Percentiles rank a stretch among this genome's conserved stretches.
phyloP scores from a whole-genome alignment of 345 rosid genomes.

The Leavenworthia alabamica region DNA sequence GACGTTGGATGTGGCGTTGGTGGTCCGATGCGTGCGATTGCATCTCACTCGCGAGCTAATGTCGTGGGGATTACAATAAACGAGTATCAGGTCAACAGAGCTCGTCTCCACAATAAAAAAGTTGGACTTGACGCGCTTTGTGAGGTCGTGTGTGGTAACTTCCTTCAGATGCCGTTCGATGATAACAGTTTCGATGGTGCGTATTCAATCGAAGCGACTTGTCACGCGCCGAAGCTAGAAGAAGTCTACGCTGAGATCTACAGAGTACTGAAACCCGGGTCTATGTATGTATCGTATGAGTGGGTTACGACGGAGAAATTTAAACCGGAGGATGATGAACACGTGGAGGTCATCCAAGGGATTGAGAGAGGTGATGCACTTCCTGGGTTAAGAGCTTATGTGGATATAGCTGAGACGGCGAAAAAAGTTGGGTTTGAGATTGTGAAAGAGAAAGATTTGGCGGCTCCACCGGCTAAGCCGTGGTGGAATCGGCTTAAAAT shows the following conservation, averaged over 20 bases:
- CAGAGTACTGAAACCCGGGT: conserved; percentile 82
- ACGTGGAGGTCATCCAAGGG: conserved; percentile 81
- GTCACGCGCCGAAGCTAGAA: conserved; percentile 92
- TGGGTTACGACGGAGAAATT: conserved; percentile 90
- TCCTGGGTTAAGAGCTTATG: conserved; percentile 70
- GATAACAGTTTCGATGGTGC: conserved; percentile 87
- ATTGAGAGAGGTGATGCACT: conserved; percentile 90
- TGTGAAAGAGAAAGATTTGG: conserved; percentile 78
- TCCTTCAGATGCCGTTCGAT: conserved; percentile 81
- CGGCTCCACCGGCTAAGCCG: conserved; percentile 69
- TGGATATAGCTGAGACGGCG: conserved; percentile 63
- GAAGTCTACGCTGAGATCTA: conserved; percentile 85
- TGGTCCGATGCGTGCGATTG: conserved; percentile 98
- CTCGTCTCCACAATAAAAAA: conserved; percentile 79
- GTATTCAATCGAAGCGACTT: conserved; percentile 93
- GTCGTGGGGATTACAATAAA: conserved; percentile 94
- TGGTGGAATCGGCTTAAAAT: conserved; percentile 95
- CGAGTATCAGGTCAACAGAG: conserved; percentile 92
- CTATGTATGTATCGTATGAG: conserved; percentile 73
- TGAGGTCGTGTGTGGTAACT: conserved; percentile 88
- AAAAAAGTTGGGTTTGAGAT: conserved; percentile 75
- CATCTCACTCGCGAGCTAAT: conserved; percentile 75
- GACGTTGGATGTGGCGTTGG: conserved; percentile 98
- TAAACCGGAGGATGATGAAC: conserved; percentile 38
- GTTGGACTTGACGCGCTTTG: conserved; percentile 77